Evolutionary conservation across 345 rosid genomes (phyloP), one percentile per base, ranked within the genome.

Genomic region (Carallia pectinifolia): DNA sequence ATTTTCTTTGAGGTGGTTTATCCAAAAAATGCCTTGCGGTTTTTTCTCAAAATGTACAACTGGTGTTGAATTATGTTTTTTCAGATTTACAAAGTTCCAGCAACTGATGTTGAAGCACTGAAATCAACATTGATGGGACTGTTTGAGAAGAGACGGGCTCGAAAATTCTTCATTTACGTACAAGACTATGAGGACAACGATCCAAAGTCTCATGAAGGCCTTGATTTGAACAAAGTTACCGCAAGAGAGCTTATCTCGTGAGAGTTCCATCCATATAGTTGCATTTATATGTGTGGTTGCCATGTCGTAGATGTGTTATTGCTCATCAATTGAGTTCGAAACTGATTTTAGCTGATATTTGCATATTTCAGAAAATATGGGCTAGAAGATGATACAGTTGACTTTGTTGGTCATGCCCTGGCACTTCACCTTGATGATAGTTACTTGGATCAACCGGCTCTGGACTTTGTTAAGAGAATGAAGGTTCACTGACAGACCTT

Each of bases 161-260:
- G 97, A 58, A 95, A 95, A 79, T 95, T 95, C 79, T 95, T 95
- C 84, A 87, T 90, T 69, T 92, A 92, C 74, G 97, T 95, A 56
- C 91, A 95, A 82, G 99, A 95, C 74, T 95, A 89, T 19, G 91
- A 92, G 33, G 97, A 95, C 55, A 80, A 78, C 54, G 99, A 95
- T 85, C 97, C 96, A 4, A 95, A 95, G 74, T 87, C 99, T 66
- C 96, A 92, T 60, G 95, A 95, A 74, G 96, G 92, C 29, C 75
- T 95, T 68, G 96, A 92, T 81, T 71, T 95, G 65, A 85, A 61
- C 73, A 90, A 86, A 88, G 91, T 90, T 30, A 89, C 96, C 30
- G 91, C 92, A 37, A 87, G 88, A 78, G 97, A 90, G 50, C 77
- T 92, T 68, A 90, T 95, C 76, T 83, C 90, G 97, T 95, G 81